Conservation (phyloP, 2,329 filamentous ascomycete species). For the Diplodia seriata region DNA sequence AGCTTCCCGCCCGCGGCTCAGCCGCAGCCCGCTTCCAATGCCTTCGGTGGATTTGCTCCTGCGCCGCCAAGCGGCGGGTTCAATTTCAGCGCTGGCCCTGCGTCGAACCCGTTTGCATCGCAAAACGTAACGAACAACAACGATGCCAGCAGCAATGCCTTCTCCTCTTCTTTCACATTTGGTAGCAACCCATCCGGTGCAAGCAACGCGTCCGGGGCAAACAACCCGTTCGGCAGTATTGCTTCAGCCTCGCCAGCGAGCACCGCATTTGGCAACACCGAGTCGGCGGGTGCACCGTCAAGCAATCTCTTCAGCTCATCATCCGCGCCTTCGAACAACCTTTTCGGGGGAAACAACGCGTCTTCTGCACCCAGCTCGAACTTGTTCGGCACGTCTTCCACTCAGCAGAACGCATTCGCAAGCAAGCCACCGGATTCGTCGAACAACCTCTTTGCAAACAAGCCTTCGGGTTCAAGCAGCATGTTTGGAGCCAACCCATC, state of each 20-base stretch:
- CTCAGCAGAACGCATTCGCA: conserved; percentile 14
- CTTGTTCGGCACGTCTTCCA: conserved; percentile 6
- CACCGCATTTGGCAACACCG: conserved; percentile 3
- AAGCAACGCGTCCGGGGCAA: neutral
- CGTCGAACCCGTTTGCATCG: conserved; percentile 29
- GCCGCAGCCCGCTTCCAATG: conserved; percentile 9
- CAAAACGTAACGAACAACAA: conserved; percentile 41
- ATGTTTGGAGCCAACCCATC: conserved; percentile 10
- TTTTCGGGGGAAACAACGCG: conserved; percentile 2
- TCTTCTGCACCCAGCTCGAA: conserved; percentile 4
- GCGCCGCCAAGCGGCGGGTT: conserved; percentile 34
- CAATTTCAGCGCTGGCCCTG: conserved; percentile 39
- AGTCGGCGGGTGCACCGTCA: neutral
- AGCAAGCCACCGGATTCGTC: neutral
- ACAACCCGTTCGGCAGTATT: neutral
- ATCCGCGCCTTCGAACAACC: conserved; percentile 6
- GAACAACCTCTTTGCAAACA: conserved; percentile 8
- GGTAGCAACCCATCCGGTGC: conserved; percentile 15
- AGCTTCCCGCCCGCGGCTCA: conserved; percentile 25
- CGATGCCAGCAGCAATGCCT: conserved; percentile 35
- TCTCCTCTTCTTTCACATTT: conserved; percentile 39
- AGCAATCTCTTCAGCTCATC: conserved; percentile 15
- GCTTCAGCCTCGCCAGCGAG: neutral
- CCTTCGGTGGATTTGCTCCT: conserved; percentile 9
- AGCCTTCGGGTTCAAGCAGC: neutral